Conservation (phyloP, 257 asterid genomes). For the Ballota nigra region DNA sequence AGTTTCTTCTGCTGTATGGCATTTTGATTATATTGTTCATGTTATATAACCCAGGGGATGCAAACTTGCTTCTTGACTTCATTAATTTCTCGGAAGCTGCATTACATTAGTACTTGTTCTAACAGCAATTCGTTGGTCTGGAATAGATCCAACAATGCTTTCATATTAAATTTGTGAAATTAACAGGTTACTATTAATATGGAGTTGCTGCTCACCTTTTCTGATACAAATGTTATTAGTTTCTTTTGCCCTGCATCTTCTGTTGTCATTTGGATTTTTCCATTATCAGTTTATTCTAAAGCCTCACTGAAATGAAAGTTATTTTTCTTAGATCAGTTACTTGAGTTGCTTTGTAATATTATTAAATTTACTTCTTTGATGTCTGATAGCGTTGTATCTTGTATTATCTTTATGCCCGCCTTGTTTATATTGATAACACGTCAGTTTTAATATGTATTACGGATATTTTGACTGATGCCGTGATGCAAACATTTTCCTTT, state of each 20-base stretch:
- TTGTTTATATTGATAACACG: slow-evolving; percentile 4
- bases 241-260: not conserved
- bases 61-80: not conserved
- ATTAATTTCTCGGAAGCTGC: slow-evolving; percentile 23
- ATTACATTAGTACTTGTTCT: slow-evolving; percentile 21
- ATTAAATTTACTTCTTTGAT: not conserved
- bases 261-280: not conserved
- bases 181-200: not conserved
- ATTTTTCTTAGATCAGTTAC: not conserved
- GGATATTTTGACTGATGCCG: slow-evolving; percentile 18
- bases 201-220: not conserved
- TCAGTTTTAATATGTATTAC: slow-evolving; percentile 9
- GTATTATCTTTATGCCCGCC: slow-evolving; percentile 19
- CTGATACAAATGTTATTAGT: not conserved
- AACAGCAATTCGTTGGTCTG: slow-evolving; percentile 1
- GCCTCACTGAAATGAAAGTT: not conserved
- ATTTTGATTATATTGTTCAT: slow-evolving; percentile 13
- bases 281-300: not conserved
- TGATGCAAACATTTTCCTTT: slow-evolving; percentile 15
- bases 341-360: slow-evolving; percentile 1
- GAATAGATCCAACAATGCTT: slow-evolving; percentile 7
- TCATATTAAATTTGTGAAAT: slow-evolving; percentile 7
- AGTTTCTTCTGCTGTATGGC: too few species aligned
- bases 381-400: slow-evolving; percentile 17
- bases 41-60: slow-evolving; percentile 13